Evolutionary conservation across 495 filamentous ascomycete species (phyloP).

Genomic region (Aspergillus steynii): DNA sequence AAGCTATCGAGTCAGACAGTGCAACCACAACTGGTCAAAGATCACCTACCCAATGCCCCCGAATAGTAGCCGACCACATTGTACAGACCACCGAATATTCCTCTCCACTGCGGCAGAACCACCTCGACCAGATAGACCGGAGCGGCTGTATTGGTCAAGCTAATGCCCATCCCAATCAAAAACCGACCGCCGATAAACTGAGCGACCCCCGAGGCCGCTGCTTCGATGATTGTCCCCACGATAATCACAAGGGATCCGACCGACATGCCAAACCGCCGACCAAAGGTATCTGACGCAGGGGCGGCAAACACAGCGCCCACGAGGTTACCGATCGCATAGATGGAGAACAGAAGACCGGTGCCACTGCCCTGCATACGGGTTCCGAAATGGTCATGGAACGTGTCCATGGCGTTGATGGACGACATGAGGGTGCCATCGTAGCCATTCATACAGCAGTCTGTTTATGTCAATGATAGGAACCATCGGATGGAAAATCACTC

Average conservation of each 20-base stretch:
- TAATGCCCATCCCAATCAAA: conserved; percentile 46
- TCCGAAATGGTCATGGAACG: conserved; percentile 38
- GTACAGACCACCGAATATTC: conserved; percentile 16
- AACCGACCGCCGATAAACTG: conserved; percentile 72
- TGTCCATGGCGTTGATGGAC: conserved; percentile 33
- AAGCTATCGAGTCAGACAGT: neutral
- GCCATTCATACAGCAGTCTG: conserved; percentile 41
- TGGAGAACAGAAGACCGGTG: conserved; percentile 55
- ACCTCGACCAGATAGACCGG: conserved; percentile 6
- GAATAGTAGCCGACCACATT: conserved; percentile 14
- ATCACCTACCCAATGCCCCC: conserved; percentile 7
- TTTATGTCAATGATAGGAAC: neutral
- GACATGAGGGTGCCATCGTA: conserved; percentile 51
- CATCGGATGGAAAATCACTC: neutral
- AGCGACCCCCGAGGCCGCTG: conserved; percentile 37
- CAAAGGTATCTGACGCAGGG: conserved; percentile 51
- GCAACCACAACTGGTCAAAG: neutral
- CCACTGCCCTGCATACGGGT: conserved; percentile 30
- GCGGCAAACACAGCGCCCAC: conserved; percentile 50
- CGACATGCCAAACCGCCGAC: conserved; percentile 64
- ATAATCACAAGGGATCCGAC: conserved; percentile 58
- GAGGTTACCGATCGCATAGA: conserved; percentile 57
- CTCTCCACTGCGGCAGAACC: conserved; percentile 32
- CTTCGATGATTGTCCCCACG: conserved; percentile 57
- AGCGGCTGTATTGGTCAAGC: conserved; percentile 7